These are phyloP conservation scores for Handroanthus guayacan DNA, from an alignment of 257 asterid species.

Conservation along the genomic window DNA sequence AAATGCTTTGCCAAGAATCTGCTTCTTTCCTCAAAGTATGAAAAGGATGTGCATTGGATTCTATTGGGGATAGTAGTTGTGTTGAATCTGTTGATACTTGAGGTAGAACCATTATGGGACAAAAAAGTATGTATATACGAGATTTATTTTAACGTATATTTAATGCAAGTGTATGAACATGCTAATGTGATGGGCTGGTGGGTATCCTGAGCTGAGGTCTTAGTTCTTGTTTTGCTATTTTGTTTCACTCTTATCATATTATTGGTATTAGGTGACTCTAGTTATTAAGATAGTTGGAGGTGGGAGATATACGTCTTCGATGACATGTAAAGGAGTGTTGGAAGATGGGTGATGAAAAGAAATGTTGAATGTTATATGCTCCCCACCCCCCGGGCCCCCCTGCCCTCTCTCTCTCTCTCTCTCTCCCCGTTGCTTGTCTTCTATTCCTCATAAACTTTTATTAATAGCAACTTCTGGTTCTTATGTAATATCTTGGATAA, in stretches of 20 bases:
- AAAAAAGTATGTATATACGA: neutral
- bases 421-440: constrained; percentile 1
- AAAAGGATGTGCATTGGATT: no score
- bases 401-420: no score
- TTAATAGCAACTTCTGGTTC: neutral
- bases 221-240: neutral
- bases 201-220: no score
- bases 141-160: neutral
- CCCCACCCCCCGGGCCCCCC: no score
- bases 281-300: constrained; percentile 12
- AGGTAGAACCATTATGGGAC: neutral
- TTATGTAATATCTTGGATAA: neutral
- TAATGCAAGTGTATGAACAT: neutral
- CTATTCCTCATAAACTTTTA: neutral
- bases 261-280: constrained; percentile 12
- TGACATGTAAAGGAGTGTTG: neutral
- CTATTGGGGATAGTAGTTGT: neutral
- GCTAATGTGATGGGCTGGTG: neutral
- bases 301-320: neutral
- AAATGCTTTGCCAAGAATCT: no score
- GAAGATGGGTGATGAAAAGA: neutral
- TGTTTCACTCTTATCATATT: neutral
- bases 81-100: neutral
- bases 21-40: no score
- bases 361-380: neutral